These are phyloP conservation scores for Gracilaria domingensis DNA, from an alignment of 23 red algal genomes.

Conservation along the genomic window DNA sequence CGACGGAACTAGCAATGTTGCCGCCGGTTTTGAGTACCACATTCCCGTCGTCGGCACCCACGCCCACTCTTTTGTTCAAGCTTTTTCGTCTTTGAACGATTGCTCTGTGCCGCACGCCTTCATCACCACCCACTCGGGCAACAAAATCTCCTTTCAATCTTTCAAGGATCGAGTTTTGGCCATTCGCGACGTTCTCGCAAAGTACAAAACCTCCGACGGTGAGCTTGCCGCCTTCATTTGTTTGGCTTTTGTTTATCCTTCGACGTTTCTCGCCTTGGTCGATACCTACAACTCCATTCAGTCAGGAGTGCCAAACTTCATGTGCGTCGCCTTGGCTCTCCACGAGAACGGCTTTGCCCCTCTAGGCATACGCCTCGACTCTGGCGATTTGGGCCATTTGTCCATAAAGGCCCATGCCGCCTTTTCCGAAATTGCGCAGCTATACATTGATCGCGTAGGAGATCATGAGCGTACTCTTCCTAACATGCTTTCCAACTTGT, in stretches of 20 bases:
- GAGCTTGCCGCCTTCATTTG: slow-evolving; percentile 86
- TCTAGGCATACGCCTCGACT: slow-evolving; percentile 86
- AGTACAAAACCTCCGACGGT: slow-evolving; percentile 22
- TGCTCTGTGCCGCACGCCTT: too few species aligned
- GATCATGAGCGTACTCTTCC: background rate
- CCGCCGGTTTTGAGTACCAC: slow-evolving; percentile 59
- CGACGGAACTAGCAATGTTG: slow-evolving; percentile 87
- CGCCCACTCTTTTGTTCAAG: slow-evolving; percentile 87
- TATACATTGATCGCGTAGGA: background rate
- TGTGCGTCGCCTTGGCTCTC: slow-evolving; percentile 76
- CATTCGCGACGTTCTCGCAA: slow-evolving; percentile 10
- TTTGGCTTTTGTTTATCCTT: slow-evolving; percentile 80
- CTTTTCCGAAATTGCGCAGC: slow-evolving; percentile 44
- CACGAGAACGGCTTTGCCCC: slow-evolving; percentile 49
- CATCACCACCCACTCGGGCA: background rate
- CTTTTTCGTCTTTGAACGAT: slow-evolving; percentile 26
- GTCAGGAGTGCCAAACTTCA: slow-evolving; percentile 87
- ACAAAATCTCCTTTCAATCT: background rate
- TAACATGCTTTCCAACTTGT: slow-evolving; percentile 1
- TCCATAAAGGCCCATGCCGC: slow-evolving; percentile 49
- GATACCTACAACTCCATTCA: slow-evolving; percentile 88
- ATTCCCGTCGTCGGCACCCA: slow-evolving; percentile 85
- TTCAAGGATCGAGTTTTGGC: slow-evolving; percentile 23
- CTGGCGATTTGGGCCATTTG: slow-evolving; percentile 77
- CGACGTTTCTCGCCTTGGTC: slow-evolving; percentile 78